Conservation (phyloP, 2,329 filamentous ascomycete genomes). For the Hypocrella siamensis region DNA sequence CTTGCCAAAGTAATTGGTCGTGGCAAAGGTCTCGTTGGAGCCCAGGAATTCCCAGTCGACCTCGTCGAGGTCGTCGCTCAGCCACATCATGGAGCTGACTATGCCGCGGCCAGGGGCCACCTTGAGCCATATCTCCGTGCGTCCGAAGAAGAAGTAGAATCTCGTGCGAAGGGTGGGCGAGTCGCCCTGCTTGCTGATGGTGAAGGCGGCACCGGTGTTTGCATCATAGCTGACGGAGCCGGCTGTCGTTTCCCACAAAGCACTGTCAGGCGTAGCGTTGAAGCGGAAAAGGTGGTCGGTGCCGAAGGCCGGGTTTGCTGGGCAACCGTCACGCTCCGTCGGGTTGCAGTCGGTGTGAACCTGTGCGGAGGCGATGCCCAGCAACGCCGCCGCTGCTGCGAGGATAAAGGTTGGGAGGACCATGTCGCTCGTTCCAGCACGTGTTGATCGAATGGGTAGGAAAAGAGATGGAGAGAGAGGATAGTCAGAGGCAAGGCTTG, state of each 20-base stretch:
- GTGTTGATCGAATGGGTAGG: too few relatives aligned
- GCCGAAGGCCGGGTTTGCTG: conserved; percentile 55
- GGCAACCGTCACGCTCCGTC: conserved; percentile 50
- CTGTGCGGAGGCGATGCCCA: conserved; percentile 46
- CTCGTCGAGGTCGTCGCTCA: conserved; percentile 75
- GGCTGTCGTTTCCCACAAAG: conserved; percentile 53
- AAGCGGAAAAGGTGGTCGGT: conserved; percentile 47
- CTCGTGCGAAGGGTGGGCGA: conserved; percentile 65
- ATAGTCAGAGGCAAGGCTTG: too few relatives aligned
- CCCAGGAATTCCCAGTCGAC: conserved; percentile 79
- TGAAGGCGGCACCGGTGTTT: conserved; percentile 54
- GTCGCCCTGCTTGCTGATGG: conserved; percentile 52
- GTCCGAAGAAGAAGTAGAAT: conserved; percentile 79
- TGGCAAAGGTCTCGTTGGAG: conserved; percentile 42
- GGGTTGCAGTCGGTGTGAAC: conserved; percentile 69
- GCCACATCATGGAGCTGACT: conserved; percentile 67
- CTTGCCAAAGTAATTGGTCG: conserved; percentile 71
- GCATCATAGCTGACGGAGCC: conserved; percentile 47
- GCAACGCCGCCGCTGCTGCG: conserved; percentile 22
- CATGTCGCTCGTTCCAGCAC: conserved; percentile 2
- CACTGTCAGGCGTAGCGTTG: conserved; percentile 41
- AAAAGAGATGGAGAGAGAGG: too few relatives aligned
- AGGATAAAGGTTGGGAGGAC: conserved; percentile 11
- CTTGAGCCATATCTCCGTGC: conserved; percentile 64
- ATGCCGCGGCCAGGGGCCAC: conserved; percentile 61